phyloP scores from a whole-genome alignment of 805 yeast genomes.

The Suhomyces sp. region DNA sequence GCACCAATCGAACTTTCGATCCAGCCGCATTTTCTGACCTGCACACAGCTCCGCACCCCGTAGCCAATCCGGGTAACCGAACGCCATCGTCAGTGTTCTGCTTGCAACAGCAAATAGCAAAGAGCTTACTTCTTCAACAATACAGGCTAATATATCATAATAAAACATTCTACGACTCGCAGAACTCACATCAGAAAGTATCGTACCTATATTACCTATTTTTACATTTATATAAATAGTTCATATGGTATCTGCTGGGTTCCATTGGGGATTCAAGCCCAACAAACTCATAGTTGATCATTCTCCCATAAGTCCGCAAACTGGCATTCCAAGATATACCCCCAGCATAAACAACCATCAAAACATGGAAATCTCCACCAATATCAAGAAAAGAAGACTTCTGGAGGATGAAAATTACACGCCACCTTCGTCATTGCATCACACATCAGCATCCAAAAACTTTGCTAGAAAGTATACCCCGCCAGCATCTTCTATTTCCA shows the following conservation, averaged over 20 bases:
- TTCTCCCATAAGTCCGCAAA: neutral
- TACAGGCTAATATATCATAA: neutral
- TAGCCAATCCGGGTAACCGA: neutral
- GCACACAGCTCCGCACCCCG: neutral
- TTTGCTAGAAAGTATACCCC: conserved; percentile 5
- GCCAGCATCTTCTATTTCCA: conserved; percentile 2
- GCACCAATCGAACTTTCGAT: too few species aligned
- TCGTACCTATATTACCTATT: too few species aligned
- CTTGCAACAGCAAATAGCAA: neutral
- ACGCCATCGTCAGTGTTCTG: neutral
- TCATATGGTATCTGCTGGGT: conserved; percentile 28
- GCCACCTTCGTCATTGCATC: neutral
- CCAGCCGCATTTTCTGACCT: neutral
- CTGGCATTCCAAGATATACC: conserved; percentile 10
- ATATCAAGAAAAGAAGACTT: conserved; percentile 14
- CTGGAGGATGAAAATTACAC: conserved; percentile 11
- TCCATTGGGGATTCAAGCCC: conserved; percentile 25
- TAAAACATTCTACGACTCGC: neutral
- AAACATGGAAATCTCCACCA: neutral
- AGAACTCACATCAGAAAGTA: neutral
- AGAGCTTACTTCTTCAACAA: neutral
- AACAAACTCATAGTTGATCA: neutral
- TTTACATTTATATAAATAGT: neutral
- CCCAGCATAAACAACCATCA: conserved; percentile 7
- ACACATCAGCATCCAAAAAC: conserved; percentile 3